These are phyloP conservation scores for Melocanna baccifera DNA, from an alignment of 176 grass and related monocot species.

Conservation along the genomic window DNA sequence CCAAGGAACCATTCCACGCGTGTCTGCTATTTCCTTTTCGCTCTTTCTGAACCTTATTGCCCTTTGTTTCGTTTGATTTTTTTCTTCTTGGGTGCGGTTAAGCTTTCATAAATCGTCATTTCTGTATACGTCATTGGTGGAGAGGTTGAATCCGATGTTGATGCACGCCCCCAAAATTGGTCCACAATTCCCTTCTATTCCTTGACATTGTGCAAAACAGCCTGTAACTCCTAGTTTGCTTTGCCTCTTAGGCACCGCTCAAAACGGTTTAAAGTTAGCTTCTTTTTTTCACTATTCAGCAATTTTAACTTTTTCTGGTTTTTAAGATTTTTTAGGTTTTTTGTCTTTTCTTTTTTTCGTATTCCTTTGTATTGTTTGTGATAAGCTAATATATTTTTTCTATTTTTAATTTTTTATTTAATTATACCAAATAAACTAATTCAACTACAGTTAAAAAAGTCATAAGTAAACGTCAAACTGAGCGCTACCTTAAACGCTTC, in stretches of 20 bases:
- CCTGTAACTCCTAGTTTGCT: not conserved
- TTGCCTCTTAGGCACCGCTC: too few species aligned
- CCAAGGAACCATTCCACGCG: slow-evolving; percentile 30
- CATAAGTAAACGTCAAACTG: too few species aligned
- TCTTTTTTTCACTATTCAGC: too few species aligned
- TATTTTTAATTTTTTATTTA: too few species aligned
- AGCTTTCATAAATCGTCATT: slow-evolving; percentile 13
- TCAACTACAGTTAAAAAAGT: too few species aligned
- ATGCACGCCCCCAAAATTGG: not conserved
- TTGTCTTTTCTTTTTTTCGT: too few species aligned
- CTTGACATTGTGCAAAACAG: not conserved
- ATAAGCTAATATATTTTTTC: too few species aligned
- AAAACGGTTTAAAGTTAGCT: too few species aligned
- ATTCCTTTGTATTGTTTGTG: too few species aligned
- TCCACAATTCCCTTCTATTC: not conserved
- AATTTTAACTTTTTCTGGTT: too few species aligned
- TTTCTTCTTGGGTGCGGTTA: not conserved
- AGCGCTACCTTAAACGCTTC: not conserved
- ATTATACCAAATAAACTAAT: too few species aligned
- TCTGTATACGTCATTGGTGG: not conserved
- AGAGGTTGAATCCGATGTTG: not conserved
- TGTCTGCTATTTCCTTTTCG: not conserved
- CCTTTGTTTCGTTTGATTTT: not conserved
- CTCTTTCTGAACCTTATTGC: not conserved
- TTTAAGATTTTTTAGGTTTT: too few species aligned